Conservation (phyloP, 1,284 basidiomycete species). For the Stereum hirsutum region DNA sequence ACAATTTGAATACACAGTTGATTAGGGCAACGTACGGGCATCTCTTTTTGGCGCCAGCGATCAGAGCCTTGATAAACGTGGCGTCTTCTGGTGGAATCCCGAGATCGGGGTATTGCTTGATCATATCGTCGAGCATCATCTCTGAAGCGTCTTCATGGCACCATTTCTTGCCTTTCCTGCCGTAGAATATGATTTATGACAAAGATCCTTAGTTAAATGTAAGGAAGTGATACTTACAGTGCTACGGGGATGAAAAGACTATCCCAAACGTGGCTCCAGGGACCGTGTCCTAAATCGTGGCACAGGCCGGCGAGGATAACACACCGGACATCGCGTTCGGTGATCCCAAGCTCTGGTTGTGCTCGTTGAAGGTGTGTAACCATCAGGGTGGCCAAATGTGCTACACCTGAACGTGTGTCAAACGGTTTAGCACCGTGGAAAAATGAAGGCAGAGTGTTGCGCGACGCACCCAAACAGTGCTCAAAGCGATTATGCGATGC, state of each 20-base stretch:
- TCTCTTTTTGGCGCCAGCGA: conserved; percentile 41
- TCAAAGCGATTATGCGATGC: conserved; percentile 76
- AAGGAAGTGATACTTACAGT: conserved; percentile 28
- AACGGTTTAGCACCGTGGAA: background rate
- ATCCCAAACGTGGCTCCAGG: conserved; percentile 72
- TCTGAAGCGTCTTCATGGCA: conserved; percentile 62
- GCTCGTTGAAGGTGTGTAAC: conserved; percentile 43
- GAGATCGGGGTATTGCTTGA: conserved; percentile 42
- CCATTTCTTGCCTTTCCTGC: conserved; percentile 40
- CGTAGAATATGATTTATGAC: background rate
- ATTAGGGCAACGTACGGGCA: conserved; percentile 30
- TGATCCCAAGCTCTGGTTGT: conserved; percentile 58
- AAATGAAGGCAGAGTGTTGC: background rate
- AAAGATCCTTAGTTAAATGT: background rate
- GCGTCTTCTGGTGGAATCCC: conserved; percentile 34
- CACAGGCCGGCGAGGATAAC: conserved; percentile 65
- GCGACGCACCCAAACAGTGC: conserved; percentile 56
- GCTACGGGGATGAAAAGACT: conserved; percentile 50
- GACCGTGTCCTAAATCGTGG: conserved; percentile 68
- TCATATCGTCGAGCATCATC: conserved; percentile 62
- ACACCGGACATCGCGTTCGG: conserved; percentile 55
- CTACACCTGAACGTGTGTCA: conserved; percentile 42
- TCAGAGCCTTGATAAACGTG: conserved; percentile 59
- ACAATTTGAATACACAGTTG: conserved; percentile 8
- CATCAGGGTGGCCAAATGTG: conserved; percentile 55